Base-by-base conservation (phyloP, 1,284 basidiomycete genomes). In the Amylostereum chailletii region DNA sequence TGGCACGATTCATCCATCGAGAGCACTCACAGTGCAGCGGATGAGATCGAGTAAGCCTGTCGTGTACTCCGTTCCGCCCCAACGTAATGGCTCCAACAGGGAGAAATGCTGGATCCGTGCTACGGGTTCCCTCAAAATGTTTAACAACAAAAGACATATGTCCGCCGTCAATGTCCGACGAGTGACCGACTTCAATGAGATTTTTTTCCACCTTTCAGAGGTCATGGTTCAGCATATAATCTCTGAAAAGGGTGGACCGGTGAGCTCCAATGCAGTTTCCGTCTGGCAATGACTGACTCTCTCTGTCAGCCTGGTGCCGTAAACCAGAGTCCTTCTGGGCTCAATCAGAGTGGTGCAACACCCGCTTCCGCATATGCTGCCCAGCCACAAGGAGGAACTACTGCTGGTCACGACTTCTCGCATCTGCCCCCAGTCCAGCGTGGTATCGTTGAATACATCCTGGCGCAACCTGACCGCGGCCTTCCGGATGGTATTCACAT, bases 81-180 rank as follows among this genome's bases (percentile, higher is more conserved):
- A 1, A 36, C 11, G 19, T 50, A 42, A 32, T 50, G 44, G 48
- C 41, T 45, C 5, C 27, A 51, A 26, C 55, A 94, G 92, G 45
- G 83, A 89, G 65, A 76, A 83, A 42, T 74, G 72, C 37, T 94
- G 89, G 62, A 83, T 95, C 37, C 82, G 90, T n/a, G 81, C 96
- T 29, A 79, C 90, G 36, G 96, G 95, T n/a, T 76, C 75, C n/a
- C 68, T 98, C 57, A 97, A 97, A 66, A 76, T 75, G 5, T 97
- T 96, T 65, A 81, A 82, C 40, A 81, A 77, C 58, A 94, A 91
- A 66, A 76, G 83, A 59, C 90, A 90, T 62, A 76, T 97, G 60
- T 88, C 87, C 50, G 83, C 86, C 5, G 80, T 75, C 36, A 77
- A 85, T 56, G 79, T 97, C 55, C 81, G 86, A 31, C 70, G 72